Evolutionary conservation across 495 filamentous ascomycete genomes (phyloP).

Genomic region (Penicillium desertorum): DNA sequence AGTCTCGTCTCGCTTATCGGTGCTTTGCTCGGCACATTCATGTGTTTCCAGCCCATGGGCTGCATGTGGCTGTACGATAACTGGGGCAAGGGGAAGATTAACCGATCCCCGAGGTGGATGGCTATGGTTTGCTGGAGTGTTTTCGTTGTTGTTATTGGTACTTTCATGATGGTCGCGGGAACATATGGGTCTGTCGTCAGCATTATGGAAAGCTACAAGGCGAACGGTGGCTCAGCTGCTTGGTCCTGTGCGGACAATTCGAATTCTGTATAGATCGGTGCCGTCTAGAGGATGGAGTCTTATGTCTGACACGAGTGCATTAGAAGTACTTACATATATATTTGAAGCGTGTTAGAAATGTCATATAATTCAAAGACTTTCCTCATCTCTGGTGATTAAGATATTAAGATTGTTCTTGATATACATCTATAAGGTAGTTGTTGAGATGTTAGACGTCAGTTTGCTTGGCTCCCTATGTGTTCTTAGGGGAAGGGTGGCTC

Average conservation of each 20-base stretch:
- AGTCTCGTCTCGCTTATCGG: slow-evolving; percentile 60
- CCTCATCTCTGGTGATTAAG: too few species aligned
- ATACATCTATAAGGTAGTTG: too few species aligned
- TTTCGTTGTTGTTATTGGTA: slow-evolving; percentile 36
- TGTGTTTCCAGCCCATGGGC: slow-evolving; percentile 47
- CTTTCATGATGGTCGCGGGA: slow-evolving; percentile 54
- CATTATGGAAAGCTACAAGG: slow-evolving; percentile 50
- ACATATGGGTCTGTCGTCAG: slow-evolving; percentile 58
- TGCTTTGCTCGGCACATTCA: slow-evolving; percentile 53
- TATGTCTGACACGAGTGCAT: background rate
- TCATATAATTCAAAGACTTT: background rate
- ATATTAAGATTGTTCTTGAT: too few species aligned
- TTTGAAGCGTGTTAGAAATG: background rate
- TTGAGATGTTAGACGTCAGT: too few species aligned
- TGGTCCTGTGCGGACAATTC: slow-evolving; percentile 43
- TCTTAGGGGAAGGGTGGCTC: too few species aligned
- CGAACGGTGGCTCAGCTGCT: slow-evolving; percentile 26
- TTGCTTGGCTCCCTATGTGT: too few species aligned
- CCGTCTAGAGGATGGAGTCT: background rate
- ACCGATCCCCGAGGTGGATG: slow-evolving; percentile 26
- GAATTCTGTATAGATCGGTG: slow-evolving; percentile 19
- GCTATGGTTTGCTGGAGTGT: slow-evolving; percentile 32
- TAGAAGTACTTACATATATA: background rate
- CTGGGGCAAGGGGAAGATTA: slow-evolving; percentile 44
- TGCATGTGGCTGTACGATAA: slow-evolving; percentile 50